These are phyloP conservation scores for Astragalus glycyphyllos DNA, from an alignment of 306 rosid species.

Conservation along the genomic window DNA sequence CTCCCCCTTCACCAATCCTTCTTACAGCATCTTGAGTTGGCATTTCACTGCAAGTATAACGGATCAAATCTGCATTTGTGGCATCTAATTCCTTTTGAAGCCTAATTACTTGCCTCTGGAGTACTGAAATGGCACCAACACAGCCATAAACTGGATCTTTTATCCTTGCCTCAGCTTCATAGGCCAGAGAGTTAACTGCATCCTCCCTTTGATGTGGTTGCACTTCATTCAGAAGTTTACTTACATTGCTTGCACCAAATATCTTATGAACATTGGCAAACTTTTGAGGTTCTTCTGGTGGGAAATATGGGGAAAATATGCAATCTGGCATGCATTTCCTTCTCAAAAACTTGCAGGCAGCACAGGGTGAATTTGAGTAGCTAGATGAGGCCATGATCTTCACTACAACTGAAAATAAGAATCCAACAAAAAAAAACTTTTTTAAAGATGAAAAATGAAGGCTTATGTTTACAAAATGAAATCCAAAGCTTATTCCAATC, in stretches of 20 bases:
- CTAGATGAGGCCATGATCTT: constrained; percentile 44
- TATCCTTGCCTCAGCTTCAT: constrained; percentile 87
- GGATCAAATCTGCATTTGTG: constrained; percentile 76
- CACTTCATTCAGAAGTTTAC: constrained; percentile 82
- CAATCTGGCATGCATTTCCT: constrained; percentile 55
- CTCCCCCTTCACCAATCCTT: constrained; percentile 41
- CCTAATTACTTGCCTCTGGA: constrained; percentile 80
- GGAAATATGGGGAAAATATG: constrained; percentile 49
- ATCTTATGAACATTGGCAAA: constrained; percentile 68
- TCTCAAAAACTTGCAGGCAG: constrained; percentile 50
- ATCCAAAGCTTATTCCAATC: too few relatives aligned
- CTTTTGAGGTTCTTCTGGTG: constrained; percentile 51
- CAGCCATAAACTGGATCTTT: constrained; percentile 92
- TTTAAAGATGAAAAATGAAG: too few relatives aligned
- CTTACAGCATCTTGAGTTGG: constrained; percentile 42
- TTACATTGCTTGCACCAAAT: constrained; percentile 93
- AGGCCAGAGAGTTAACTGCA: constrained; percentile 90
- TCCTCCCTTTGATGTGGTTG: constrained; percentile 87
- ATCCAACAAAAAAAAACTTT: neutral
- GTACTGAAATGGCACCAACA: constrained; percentile 86
- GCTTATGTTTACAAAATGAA: too few relatives aligned
- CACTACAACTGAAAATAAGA: neutral
- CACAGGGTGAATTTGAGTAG: constrained; percentile 52
- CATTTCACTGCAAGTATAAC: constrained; percentile 59
- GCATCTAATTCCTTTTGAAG: constrained; percentile 90